These are phyloP conservation scores for Picea glauca DNA, from an alignment of 75 land plant genomes.

Conservation along the genomic window DNA sequence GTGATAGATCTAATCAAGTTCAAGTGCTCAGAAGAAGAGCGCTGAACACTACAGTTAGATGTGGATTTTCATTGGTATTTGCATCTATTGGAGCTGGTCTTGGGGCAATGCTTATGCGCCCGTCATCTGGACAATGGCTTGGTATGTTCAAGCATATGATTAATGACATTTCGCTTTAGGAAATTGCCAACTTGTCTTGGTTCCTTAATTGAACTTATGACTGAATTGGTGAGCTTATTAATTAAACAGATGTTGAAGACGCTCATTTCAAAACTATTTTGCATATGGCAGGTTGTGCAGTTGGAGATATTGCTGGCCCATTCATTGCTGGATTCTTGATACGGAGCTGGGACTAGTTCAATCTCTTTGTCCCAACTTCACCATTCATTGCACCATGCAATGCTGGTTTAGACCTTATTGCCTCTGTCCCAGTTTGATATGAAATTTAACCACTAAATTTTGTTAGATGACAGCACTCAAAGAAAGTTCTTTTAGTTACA, in stretches of 20 bases:
- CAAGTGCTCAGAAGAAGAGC: slow-evolving; percentile 45
- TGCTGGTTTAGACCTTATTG: neutral
- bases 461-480: neutral
- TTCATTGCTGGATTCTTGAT: neutral
- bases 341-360: neutral
- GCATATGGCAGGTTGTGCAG: slow-evolving; percentile 40
- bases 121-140: slow-evolving; percentile 92
- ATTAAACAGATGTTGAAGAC: neutral
- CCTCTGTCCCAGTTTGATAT: neutral
- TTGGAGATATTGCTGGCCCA: slow-evolving; percentile 64
- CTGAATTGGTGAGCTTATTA: neutral
- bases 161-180: neutral
- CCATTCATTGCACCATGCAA: neutral
- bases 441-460: neutral
- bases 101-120: slow-evolving; percentile 65
- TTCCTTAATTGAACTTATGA: slow-evolving; percentile 6
- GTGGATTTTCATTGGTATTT: slow-evolving; percentile 66
- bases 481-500: too few relatives aligned
- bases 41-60: slow-evolving; percentile 54
- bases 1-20: slow-evolving; percentile 27
- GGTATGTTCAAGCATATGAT: slow-evolving; percentile 38
- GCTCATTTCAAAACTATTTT: neutral
- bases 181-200: neutral
- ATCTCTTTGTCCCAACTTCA: neutral
- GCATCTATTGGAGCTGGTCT: slow-evolving; percentile 96